Evolutionary conservation across 1,284 basidiomycete species (phyloP), one percentile per base, ranked within the genome.

Genomic region (Chondrostereum purpureum): DNA sequence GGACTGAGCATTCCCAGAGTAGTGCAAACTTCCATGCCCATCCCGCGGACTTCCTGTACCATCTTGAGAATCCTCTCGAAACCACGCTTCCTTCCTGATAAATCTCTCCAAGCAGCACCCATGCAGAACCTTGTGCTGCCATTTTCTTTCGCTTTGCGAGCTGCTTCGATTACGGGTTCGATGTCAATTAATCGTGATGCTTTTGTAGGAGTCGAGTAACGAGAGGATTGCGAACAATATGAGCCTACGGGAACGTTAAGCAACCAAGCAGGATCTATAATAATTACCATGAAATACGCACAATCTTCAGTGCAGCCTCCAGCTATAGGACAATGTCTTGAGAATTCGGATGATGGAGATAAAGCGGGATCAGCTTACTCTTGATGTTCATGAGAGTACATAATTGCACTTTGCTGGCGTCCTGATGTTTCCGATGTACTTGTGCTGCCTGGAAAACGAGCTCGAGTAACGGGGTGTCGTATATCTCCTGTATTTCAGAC

Each of bases 371-470:
- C 4, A 23, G 75, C 87, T 53, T 62, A 92, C 90, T 94, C 69
- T 99, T 99, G 68, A 99, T 99, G 64, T 98, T 99, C 89, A 98
- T 94, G 22, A 99, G 77, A 2, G 95, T 98, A 62, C 94, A 98
- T 18, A 99, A 77, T 69, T 99, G 95, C 24, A 99, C 82, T 67
- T 95, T 89, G 55, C 69, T 78, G 24, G 92, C 83, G 64, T 95
- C 88, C 55, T 97, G 92, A 62, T 91, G 73, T 59, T 83, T 72
- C 53, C 94, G 75, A 67, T 98, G 95, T 17, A 95, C 80, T 2
- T 77, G 65, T 37, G 90, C 88, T 37, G 92, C 84, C 44, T 80
- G 78, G 64, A 86, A 95, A 49, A 95, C 82, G 48, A 93, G 83
- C 44, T 92, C 88, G 56, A 97, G 77, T 45, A 97, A 64, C 3